phyloP scores from a whole-genome alignment of 2,329 filamentous ascomycete species.

The Cryphonectria japonica region DNA sequence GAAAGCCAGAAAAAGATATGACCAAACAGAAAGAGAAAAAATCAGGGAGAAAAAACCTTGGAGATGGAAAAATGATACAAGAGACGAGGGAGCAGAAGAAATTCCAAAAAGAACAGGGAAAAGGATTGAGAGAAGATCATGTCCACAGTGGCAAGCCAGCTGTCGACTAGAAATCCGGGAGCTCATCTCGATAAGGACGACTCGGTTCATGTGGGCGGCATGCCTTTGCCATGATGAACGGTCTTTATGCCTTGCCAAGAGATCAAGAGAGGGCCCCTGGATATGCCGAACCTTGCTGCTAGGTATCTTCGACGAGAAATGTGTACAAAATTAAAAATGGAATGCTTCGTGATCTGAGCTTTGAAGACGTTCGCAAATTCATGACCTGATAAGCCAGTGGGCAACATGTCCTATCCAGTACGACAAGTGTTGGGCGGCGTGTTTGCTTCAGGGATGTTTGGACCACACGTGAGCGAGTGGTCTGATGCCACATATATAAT shows the following conservation, averaged over 20 bases:
- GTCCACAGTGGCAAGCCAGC: background rate
- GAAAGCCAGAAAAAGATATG: constrained; percentile 4
- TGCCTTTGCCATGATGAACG: background rate
- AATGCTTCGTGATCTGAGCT: background rate
- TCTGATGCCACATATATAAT: background rate
- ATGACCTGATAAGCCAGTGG: background rate
- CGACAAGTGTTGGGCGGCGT: background rate
- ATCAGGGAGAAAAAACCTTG: background rate
- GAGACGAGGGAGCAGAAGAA: background rate
- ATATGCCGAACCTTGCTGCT: background rate
- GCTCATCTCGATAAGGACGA: background rate
- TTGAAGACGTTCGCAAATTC: background rate
- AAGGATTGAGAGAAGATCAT: background rate
- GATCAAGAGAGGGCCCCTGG: background rate
- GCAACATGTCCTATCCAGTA: background rate
- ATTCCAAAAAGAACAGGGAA: background rate
- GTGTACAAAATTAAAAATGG: background rate
- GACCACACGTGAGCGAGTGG: background rate
- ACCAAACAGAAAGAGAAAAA: background rate
- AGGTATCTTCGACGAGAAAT: background rate
- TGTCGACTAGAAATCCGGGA: background rate
- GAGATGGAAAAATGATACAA: background rate
- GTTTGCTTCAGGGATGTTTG: background rate
- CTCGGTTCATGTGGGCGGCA: background rate
- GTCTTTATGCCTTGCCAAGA: background rate